phyloP scores from a whole-genome alignment of 2,329 filamentous ascomycete genomes.

The Aspergillus sojae region DNA sequence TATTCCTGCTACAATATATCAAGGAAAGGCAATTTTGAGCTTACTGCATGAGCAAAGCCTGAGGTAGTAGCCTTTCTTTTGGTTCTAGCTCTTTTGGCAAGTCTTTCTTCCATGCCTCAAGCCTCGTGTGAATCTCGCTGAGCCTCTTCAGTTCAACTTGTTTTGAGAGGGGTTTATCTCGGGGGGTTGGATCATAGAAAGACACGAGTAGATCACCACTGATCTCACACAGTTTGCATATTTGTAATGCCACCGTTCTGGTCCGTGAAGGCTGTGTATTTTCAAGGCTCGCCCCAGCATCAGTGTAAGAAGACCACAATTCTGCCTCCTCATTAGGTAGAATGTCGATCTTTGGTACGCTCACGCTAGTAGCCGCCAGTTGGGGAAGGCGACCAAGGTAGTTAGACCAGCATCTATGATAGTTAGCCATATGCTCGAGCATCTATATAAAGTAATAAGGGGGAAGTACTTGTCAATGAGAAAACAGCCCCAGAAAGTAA shows the following conservation, averaged over 20 bases:
- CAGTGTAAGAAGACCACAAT: conserved; percentile 85
- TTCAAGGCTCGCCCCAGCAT: conserved; percentile 73
- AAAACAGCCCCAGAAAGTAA: conserved; percentile 98
- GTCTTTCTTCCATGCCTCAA: conserved; percentile 86
- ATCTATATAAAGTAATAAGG: background rate
- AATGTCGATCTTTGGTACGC: conserved; percentile 85
- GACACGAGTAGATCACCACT: conserved; percentile 85
- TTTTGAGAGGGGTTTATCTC: conserved; percentile 68
- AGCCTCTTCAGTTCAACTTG: conserved; percentile 87
- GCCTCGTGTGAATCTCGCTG: conserved; percentile 83
- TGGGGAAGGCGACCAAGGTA: conserved; percentile 92
- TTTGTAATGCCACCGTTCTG: conserved; percentile 77
- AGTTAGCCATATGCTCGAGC: conserved; percentile 16
- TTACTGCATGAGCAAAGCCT: conserved; percentile 84
- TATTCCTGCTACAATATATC: background rate
- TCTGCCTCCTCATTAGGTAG: conserved; percentile 86
- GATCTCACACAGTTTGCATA: conserved; percentile 85
- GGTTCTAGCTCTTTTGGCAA: conserved; percentile 85
- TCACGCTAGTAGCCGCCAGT: conserved; percentile 76
- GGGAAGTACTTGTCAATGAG: conserved; percentile 80
- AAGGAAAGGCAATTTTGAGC: conserved; percentile 34
- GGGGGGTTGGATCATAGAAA: conserved; percentile 81
- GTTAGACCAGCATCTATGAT: conserved; percentile 81
- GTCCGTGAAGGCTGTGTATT: conserved; percentile 80
- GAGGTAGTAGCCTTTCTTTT: conserved; percentile 84